These are phyloP conservation scores for Fusarium sp. DNA, from an alignment of 2,329 filamentous ascomycete genomes.

Conservation along the genomic window DNA sequence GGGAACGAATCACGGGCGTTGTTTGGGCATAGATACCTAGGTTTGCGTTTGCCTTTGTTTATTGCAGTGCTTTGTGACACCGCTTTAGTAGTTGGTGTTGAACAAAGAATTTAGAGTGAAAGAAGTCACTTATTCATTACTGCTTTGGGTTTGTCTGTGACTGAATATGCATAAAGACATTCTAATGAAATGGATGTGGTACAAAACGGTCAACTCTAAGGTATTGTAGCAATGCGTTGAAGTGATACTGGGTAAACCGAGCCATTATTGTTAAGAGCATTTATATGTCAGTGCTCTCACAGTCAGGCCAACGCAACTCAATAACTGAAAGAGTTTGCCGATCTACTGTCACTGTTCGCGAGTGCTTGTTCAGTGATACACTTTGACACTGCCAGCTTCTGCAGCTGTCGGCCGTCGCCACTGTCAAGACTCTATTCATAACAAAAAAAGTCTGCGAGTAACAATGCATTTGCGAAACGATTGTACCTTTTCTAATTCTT, in stretches of 20 bases:
- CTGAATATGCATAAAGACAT: background rate
- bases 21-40: slow-evolving; percentile 42
- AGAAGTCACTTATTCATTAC: background rate
- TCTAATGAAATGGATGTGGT: background rate
- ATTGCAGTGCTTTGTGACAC: slow-evolving; percentile 7
- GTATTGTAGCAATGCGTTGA: background rate
- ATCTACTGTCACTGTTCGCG: background rate
- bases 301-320: background rate
- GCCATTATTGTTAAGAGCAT: background rate
- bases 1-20: slow-evolving; percentile 39
- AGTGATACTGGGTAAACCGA: background rate
- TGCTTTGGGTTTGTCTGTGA: background rate
- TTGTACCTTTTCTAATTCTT: background rate
- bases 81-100: slow-evolving; percentile 17
- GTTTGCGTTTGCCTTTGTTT: slow-evolving; percentile 31
- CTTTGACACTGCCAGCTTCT: background rate
- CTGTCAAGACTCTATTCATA: slow-evolving; percentile 5
- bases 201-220: background rate
- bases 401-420: background rate
- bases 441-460: slow-evolving; percentile 1
- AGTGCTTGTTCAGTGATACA: background rate
- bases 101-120: slow-evolving; percentile 15
- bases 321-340: background rate
- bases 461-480: background rate
- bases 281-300: background rate